A percentile compares a stretch with the other conserved stretches of the same genome.
These are phyloP conservation scores for Cladorrhinum samala DNA, from an alignment of 495 filamentous ascomycete species.

Conservation along the genomic window DNA sequence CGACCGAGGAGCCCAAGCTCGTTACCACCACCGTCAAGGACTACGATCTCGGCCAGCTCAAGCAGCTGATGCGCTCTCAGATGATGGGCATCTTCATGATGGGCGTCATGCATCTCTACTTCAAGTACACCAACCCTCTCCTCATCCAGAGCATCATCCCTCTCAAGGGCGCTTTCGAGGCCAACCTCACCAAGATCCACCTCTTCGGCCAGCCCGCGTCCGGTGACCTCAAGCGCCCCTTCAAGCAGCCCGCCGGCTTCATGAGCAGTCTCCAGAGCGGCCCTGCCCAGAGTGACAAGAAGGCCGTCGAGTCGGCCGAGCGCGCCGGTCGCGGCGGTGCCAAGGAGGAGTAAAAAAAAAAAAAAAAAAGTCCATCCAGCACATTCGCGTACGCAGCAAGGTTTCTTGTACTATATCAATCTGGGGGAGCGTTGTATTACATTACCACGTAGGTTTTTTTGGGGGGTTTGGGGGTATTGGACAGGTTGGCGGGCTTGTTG, in stretches of 20 bases:
- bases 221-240: slow-evolving; percentile 90
- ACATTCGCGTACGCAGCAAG: neutral
- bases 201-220: slow-evolving; percentile 81
- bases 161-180: slow-evolving; percentile 88
- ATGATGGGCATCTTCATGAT: slow-evolving; percentile 97
- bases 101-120: slow-evolving; percentile 95
- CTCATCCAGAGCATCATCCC: slow-evolving; percentile 98
- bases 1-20: slow-evolving; percentile 84
- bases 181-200: slow-evolving; percentile 93
- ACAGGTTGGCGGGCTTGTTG: neutral
- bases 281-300: slow-evolving; percentile 89
- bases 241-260: slow-evolving; percentile 79
- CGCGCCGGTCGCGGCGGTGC: slow-evolving; percentile 77
- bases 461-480: neutral
- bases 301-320: slow-evolving; percentile 82
- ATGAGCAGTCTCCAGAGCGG: slow-evolving; percentile 64
- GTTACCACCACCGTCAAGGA: slow-evolving; percentile 92
- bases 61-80: slow-evolving; percentile 74
- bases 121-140: slow-evolving; percentile 98
- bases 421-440: neutral
- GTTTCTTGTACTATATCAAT: neutral
- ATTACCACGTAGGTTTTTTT: neutral
- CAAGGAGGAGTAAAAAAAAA: slow-evolving; percentile 77
- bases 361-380: neutral
- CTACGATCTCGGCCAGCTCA: slow-evolving; percentile 84